A percentile compares a stretch with the other conserved stretches of the same genome.
Evolutionary conservation across 1,284 basidiomycete genomes (phyloP).

Genomic region (Laetiporus sulphureus): DNA sequence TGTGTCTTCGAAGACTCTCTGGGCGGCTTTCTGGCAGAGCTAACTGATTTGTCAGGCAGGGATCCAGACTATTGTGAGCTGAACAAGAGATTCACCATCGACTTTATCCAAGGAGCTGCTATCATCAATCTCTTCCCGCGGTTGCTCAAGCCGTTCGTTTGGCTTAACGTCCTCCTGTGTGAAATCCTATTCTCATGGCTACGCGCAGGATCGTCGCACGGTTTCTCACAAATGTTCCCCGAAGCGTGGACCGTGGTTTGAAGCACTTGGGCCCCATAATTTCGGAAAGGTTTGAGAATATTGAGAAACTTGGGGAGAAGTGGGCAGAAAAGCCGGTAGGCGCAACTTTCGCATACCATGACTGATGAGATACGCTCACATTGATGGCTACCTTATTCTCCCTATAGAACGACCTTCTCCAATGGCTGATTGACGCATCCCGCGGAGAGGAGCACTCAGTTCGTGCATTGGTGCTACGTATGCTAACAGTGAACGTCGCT

Average conservation of each 20-base stretch:
- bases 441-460: conserved; percentile 25
- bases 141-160: conserved; percentile 23
- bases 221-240: conserved; percentile 4
- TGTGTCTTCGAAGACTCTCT: too few relatives aligned
- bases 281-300: conserved; percentile 26
- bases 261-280: conserved; percentile 15
- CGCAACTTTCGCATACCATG: neutral
- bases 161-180: too few relatives aligned
- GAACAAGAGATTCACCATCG: conserved; percentile 26
- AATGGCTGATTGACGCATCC: conserved; percentile 39
- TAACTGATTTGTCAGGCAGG: conserved; percentile 31
- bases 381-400: conserved; percentile 13
- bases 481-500: conserved; percentile 39
- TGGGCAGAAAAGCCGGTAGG: conserved; percentile 29
- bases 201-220: conserved; percentile 9
- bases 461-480: conserved; percentile 28
- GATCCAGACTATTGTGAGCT: conserved; percentile 28
- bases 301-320: conserved; percentile 27
- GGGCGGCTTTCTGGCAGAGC: too few relatives aligned
- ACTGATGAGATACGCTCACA: neutral
- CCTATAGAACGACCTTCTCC: conserved; percentile 35
- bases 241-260: neutral
- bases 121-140: conserved; percentile 30
- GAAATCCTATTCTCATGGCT: too few relatives aligned
- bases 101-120: conserved; percentile 20